Evolutionary conservation across 2,329 filamentous ascomycete genomes (phyloP).

Genomic region (Neonectria ditissima): DNA sequence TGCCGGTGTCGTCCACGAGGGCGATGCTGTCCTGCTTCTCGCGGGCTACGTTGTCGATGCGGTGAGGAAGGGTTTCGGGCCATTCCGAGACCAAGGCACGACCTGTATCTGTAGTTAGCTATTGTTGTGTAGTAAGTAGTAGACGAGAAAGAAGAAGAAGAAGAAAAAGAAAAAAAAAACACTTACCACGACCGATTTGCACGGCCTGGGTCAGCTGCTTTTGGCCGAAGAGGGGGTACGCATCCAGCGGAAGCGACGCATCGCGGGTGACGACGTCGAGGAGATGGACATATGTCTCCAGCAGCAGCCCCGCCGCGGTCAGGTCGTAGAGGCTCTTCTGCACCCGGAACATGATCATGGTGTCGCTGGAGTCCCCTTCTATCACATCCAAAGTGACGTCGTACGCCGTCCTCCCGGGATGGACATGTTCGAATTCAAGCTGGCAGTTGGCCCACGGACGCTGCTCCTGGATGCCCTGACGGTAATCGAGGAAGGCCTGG

Average conservation of each 20-base stretch:
- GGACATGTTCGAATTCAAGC: background rate
- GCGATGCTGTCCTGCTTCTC: background rate
- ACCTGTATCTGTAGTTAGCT: background rate
- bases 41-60: background rate
- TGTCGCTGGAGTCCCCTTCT: background rate
- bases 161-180: too few relatives aligned
- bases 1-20: background rate
- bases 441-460: background rate
- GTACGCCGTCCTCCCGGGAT: background rate
- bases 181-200: too few relatives aligned
- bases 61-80: background rate
- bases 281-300: too few relatives aligned
- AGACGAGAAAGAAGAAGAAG: too few relatives aligned
- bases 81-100: background rate
- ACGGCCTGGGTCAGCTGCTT: too few relatives aligned
- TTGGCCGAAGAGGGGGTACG: too few relatives aligned
- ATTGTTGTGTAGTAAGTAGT: too few relatives aligned
- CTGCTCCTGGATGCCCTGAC: background rate
- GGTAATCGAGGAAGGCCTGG: slow-evolving; percentile 13
- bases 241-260: too few relatives aligned
- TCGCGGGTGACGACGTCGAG: too few relatives aligned
- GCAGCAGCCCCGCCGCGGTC: too few relatives aligned
- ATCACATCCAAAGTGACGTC: background rate
- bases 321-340: too few relatives aligned
- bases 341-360: too few relatives aligned